Evolutionary conservation across 176 grass and related monocot species (phyloP).

Genomic region (Ensete glaucum): DNA sequence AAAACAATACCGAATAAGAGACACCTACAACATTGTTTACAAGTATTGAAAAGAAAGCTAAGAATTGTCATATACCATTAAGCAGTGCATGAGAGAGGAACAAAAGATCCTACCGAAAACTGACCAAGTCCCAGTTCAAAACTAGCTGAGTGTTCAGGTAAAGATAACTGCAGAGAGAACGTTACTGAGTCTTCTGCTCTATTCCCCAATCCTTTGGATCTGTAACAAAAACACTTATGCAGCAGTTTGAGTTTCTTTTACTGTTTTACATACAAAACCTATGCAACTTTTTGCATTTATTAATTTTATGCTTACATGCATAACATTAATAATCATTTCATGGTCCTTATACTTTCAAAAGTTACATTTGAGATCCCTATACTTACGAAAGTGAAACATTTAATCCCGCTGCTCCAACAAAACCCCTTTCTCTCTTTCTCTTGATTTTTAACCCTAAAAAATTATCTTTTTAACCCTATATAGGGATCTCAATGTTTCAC

Average conservation of each 20-base stretch:
- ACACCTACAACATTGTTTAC: constrained; percentile 21
- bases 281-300: background rate
- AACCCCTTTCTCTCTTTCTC: too few species aligned
- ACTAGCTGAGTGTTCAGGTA: constrained; percentile 19
- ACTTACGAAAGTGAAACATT: too few species aligned
- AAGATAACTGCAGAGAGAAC: constrained; percentile 1
- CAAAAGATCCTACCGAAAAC: constrained; percentile 21
- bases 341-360: too few species aligned
- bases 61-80: background rate
- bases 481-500: too few species aligned
- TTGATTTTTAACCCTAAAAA: too few species aligned
- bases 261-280: background rate
- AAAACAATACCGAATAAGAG: constrained; percentile 12
- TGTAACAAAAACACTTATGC: constrained; percentile 17
- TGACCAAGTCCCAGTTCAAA: constrained; percentile 31
- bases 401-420: too few species aligned
- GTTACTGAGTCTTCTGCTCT: constrained; percentile 11
- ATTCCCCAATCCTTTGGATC: constrained; percentile 8
- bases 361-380: too few species aligned
- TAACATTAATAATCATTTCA: background rate
- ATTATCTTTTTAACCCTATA: too few species aligned
- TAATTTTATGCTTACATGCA: background rate
- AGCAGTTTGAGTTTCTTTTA: background rate
- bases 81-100: background rate
- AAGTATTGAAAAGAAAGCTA: background rate